Percentiles rank a stretch among this genome's conserved stretches.
Evolutionary conservation across 495 filamentous ascomycete species (phyloP).

Genomic region (Peziza echinospora): DNA sequence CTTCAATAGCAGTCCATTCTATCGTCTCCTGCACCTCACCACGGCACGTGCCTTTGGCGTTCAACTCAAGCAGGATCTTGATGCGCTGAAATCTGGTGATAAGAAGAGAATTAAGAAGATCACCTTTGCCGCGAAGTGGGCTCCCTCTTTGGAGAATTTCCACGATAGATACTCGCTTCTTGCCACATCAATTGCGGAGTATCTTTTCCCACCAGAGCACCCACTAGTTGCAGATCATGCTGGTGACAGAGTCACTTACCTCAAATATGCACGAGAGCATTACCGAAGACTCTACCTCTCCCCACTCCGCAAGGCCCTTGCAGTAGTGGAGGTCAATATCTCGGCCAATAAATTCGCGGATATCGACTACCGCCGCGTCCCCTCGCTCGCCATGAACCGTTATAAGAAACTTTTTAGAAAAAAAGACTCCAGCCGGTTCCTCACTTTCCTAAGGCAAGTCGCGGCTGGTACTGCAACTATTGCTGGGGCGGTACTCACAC

Average conservation of each 20-base stretch:
- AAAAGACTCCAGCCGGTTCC: constrained; percentile 26
- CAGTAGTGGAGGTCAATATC: constrained; percentile 27
- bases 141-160: constrained; percentile 24
- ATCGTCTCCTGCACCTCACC: constrained; percentile 24
- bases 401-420: constrained; percentile 23
- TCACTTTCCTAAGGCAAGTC: constrained; percentile 23
- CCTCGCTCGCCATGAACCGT: constrained; percentile 27
- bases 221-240: constrained; percentile 8
- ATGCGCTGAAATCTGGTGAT: constrained; percentile 18
- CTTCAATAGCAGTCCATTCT: constrained; percentile 20
- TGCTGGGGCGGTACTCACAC: constrained; percentile 26
- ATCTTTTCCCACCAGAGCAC: constrained; percentile 20
- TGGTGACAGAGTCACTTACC: constrained; percentile 22
- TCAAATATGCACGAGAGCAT: constrained; percentile 25
- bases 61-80: constrained; percentile 25
- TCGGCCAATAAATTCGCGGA: constrained; percentile 19
- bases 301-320: constrained; percentile 24
- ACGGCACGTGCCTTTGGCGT: constrained; percentile 28
- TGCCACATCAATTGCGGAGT: constrained; percentile 27
- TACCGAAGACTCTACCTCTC: constrained; percentile 23
- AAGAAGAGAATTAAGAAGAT: constrained; percentile 19
- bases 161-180: constrained; percentile 31
- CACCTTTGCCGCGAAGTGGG: constrained; percentile 31
- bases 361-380: constrained; percentile 28
- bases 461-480: constrained; percentile 20